These are phyloP conservation scores for Clitopilus passeckerianus DNA, from an alignment of 768 basidiomycete species.

Conservation along the genomic window DNA sequence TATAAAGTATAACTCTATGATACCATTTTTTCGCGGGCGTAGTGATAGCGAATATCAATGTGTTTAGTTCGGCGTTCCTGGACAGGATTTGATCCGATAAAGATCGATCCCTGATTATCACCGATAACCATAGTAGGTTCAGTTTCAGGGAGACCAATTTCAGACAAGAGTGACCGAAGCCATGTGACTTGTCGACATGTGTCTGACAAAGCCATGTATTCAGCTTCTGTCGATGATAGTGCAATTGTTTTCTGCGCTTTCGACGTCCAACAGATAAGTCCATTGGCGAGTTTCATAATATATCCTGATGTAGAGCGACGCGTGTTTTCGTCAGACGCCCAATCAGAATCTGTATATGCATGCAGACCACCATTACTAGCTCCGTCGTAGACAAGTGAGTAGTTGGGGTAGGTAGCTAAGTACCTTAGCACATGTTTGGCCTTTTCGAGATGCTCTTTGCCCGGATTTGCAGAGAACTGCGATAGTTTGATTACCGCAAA, in stretches of 20 bases:
- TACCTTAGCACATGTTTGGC: slow-evolving; percentile 15
- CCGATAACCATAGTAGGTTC: slow-evolving; percentile 8
- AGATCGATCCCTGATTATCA: slow-evolving; percentile 18
- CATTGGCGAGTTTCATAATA: slow-evolving; percentile 22
- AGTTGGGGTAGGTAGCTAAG: slow-evolving; percentile 12
- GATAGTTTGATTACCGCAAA: slow-evolving; percentile 6
- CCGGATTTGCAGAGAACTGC: slow-evolving; percentile 15
- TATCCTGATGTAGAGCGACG: slow-evolving; percentile 27
- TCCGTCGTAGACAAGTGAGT: slow-evolving; percentile 4
- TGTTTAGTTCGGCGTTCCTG: slow-evolving; percentile 5
- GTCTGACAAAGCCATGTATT: slow-evolving; percentile 25
- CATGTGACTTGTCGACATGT: slow-evolving; percentile 20
- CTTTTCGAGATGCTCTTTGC: slow-evolving; percentile 12
- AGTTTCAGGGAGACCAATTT: slow-evolving; percentile 12
- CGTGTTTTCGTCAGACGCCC: slow-evolving; percentile 12
- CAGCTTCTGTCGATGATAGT: slow-evolving; percentile 28
- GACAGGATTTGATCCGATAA: slow-evolving; percentile 5
- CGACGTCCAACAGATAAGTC: slow-evolving; percentile 27
- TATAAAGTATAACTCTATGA: neutral
- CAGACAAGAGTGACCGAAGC: slow-evolving; percentile 18
- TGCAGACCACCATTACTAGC: neutral
- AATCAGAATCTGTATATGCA: slow-evolving; percentile 14
- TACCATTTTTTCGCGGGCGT: slow-evolving; percentile 4
- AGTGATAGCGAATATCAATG: slow-evolving; percentile 9
- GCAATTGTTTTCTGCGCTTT: slow-evolving; percentile 27